phyloP scores from a whole-genome alignment of 768 basidiomycete species.

The Macrolepiota fuliginosa region DNA sequence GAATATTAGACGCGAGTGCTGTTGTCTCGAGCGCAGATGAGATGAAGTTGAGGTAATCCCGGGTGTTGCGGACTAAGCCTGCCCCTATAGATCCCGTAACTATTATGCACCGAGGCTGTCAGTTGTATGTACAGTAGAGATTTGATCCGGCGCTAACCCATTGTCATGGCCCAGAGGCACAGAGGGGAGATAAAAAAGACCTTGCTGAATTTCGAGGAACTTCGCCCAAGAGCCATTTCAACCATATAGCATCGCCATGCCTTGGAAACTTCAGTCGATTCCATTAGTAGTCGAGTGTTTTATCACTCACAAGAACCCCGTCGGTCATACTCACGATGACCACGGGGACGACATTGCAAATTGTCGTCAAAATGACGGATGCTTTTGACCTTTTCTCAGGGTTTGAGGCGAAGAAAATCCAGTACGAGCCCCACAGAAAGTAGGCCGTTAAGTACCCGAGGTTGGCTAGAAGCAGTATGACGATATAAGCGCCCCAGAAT shows the following conservation, averaged over 20 bases:
- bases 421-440: background rate
- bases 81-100: background rate
- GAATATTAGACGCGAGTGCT: background rate
- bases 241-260: background rate
- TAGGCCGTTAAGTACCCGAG: background rate
- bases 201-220: background rate
- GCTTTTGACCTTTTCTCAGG: background rate
- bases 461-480: background rate
- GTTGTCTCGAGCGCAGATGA: background rate
- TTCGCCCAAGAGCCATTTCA: background rate
- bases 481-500: background rate
- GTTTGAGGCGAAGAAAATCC: background rate
- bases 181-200: background rate
- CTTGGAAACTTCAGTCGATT: background rate
- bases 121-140: too few species aligned
- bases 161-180: background rate
- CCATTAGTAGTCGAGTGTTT: background rate
- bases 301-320: background rate
- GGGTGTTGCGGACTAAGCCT: background rate
- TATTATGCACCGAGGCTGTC: background rate
- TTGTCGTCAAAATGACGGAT: background rate
- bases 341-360: background rate
- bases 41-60: background rate
- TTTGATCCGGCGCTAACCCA: too few species aligned
- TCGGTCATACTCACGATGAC: background rate